Base-by-base conservation (phyloP, 768 basidiomycete species). In the Mycena leptocephala region DNA sequence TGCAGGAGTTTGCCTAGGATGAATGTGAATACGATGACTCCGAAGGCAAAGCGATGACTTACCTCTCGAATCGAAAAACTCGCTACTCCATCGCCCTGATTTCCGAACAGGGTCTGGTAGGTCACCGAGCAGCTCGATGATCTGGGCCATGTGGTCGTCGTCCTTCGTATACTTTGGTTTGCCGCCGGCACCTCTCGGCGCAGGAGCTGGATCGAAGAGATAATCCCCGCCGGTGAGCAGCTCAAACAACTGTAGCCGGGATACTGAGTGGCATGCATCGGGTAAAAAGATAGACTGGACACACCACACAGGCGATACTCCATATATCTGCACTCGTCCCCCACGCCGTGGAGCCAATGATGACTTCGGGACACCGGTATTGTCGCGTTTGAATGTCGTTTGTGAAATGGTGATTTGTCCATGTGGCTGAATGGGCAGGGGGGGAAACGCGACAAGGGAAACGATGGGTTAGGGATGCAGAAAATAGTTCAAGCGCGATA, bases 341-440 rank as follows among this genome's bases (percentile, higher is more conserved):
- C 98, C 98, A 99, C 77, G 95, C 37, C 24, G 64, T 95, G 1
- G 96, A 96, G 56, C 98, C 98, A 0, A 99, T 88, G 58, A 99
- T 97, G 72, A 99, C 98, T 84, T 99, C 98, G 0, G 98, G 98
- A 88, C 96, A 97, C 24, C 98, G 93, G 83, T 99, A 99, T 82
- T 99, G 98, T 80, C 98, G 87, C 28, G 98, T 99, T 86, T 99
- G 95, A 78, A 99, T 99, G 81, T 99, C 98, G 84, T 99, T 97
- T 37, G 98, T 99, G 79, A 99, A 99, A 82, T 99, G 98, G 79
- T 99, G 96, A 81, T 97, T 95, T 39, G 92, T 92, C 95, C 95
- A 96, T 0, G 95, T 96, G 7, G 95, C 95, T 94, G 63, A n/a
- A 59, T n/a, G 14, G 14, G 16, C 10, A 68, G 46, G 61, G 61